These are phyloP conservation scores for Yamadazyma siamensis DNA, from an alignment of 1,139 yeast species.

Conservation along the genomic window DNA sequence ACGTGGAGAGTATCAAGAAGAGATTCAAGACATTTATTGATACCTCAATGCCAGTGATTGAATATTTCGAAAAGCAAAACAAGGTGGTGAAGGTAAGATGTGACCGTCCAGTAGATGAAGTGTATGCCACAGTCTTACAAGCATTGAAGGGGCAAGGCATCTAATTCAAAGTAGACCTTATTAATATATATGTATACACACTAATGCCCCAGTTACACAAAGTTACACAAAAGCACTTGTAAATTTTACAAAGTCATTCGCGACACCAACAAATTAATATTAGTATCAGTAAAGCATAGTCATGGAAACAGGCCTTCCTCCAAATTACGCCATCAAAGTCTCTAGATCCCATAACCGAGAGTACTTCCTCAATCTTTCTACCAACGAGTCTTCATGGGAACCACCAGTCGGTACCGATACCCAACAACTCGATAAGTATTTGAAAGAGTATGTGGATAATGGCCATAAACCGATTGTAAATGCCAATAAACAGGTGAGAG, in stretches of 20 bases:
- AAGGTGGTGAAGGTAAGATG: conserved; percentile 80
- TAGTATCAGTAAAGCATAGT: no score
- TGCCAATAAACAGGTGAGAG: conserved; percentile 41
- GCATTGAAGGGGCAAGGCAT: conserved; percentile 51
- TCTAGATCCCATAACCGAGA: conserved; percentile 84
- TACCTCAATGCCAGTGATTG: conserved; percentile 93
- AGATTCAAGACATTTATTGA: conserved; percentile 83
- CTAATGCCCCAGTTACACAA: not conserved
- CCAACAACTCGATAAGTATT: conserved; percentile 54
- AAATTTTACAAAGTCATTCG: no score
- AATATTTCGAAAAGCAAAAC: conserved; percentile 69
- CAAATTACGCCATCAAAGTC: conserved; percentile 76
- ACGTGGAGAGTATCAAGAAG: conserved; percentile 83
- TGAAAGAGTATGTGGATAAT: conserved; percentile 44
- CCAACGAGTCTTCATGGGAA: conserved; percentile 83
- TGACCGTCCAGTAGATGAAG: conserved; percentile 75
- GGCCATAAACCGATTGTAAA: conserved; percentile 60
- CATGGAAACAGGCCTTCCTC: conserved; percentile 71
- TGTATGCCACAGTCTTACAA: conserved; percentile 64
- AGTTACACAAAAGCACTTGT: no score
- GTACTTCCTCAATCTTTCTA: conserved; percentile 69
- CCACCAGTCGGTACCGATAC: conserved; percentile 84
- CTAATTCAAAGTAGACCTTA: no score
- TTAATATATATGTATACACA: not conserved
- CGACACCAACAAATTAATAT: not conserved